Conservation (phyloP, 495 filamentous ascomycete genomes). For the Trichoderma asperelloides region DNA sequence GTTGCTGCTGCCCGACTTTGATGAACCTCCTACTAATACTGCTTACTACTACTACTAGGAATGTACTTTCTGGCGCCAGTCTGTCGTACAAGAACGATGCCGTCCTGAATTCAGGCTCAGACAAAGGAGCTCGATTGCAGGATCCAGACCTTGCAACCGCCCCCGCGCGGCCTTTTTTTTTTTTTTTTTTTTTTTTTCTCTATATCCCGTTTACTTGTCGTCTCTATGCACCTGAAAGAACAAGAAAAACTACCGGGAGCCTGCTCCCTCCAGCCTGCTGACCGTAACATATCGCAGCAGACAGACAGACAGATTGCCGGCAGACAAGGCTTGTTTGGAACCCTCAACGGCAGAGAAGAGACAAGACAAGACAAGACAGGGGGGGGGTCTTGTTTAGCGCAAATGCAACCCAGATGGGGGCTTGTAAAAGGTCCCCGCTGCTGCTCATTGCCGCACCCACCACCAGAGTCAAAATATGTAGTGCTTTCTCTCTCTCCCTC, state of each 20-base stretch:
- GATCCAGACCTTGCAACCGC: neutral
- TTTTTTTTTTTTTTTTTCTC: neutral
- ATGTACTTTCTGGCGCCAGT: too few species aligned
- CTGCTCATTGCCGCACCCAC: too few species aligned
- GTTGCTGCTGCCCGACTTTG: too few species aligned
- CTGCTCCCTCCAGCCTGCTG: neutral
- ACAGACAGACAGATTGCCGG: neutral
- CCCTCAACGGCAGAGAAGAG: neutral
- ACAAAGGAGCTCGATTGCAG: too few species aligned
- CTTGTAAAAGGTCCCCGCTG: too few species aligned
- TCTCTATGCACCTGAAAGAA: slow-evolving; percentile 6
- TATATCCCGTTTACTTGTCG: neutral
- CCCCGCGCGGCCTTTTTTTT: neutral
- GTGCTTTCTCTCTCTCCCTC: too few species aligned
- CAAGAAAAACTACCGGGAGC: neutral
- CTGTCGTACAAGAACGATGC: too few species aligned
- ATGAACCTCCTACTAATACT: too few species aligned
- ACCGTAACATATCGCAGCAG: neutral
- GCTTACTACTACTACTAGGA: too few species aligned
- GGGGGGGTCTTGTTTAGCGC: too few species aligned
- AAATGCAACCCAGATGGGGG: too few species aligned
- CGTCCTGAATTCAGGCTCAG: too few species aligned
- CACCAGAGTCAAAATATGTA: neutral
- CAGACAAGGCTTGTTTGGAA: neutral
- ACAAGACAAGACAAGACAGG: neutral